Percentiles rank a stretch among this genome's conserved stretches.
These are phyloP conservation scores for Pholiota conissans DNA, from an alignment of 768 basidiomycete species.

Conservation along the genomic window DNA sequence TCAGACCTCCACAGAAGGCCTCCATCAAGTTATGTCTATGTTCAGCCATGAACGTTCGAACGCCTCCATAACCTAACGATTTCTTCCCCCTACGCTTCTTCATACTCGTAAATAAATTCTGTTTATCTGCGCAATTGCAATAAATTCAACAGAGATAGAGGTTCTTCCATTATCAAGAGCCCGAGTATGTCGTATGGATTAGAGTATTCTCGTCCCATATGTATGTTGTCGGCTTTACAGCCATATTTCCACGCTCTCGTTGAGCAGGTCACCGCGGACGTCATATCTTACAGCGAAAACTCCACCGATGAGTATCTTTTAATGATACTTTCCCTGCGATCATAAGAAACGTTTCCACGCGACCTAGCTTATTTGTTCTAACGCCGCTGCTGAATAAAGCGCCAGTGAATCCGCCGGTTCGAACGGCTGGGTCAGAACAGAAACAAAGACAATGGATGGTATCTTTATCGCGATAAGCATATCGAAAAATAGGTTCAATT, in stretches of 20 bases:
- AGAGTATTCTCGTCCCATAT: neutral
- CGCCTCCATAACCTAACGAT: no score
- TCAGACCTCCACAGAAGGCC: neutral
- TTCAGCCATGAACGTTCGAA: neutral
- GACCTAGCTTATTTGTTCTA: neutral
- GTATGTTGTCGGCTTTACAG: neutral
- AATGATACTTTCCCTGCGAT: neutral
- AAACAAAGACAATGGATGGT: neutral
- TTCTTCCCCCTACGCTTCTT: no score
- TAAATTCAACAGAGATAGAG: neutral
- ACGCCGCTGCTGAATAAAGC: neutral
- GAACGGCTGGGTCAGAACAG: neutral
- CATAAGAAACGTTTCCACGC: neutral
- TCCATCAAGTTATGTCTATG: neutral
- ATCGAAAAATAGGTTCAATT: neutral
- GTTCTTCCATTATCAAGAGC: neutral
- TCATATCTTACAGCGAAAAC: neutral
- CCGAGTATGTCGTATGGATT: neutral
- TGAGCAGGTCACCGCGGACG: conserved; percentile 1
- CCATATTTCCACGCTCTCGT: neutral
- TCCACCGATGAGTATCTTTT: neutral
- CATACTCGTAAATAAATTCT: no score
- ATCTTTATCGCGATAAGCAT: neutral
- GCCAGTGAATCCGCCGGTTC: neutral
- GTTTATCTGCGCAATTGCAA: no score